Evolutionary conservation across 176 grass and related monocot species (phyloP).

Genomic region (Ensete glaucum): DNA sequence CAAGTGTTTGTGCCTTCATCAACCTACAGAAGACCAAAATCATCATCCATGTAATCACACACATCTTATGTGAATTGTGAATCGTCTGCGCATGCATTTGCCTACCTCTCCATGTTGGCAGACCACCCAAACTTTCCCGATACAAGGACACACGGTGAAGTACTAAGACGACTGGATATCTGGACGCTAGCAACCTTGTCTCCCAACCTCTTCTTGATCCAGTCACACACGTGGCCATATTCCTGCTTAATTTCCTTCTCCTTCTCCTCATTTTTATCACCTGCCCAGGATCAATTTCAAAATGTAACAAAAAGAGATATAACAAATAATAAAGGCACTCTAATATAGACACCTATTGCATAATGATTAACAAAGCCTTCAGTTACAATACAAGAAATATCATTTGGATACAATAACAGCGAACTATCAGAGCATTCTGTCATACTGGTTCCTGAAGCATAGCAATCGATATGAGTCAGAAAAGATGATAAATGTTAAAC

Average conservation of each 20-base stretch:
- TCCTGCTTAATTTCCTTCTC: conserved; percentile 91
- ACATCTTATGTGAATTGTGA: background rate
- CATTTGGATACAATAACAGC: background rate
- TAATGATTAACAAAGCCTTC: background rate
- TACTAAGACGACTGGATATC: conserved; percentile 77
- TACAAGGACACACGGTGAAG: conserved; percentile 87
- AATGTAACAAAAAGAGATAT: background rate
- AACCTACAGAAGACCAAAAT: conserved; percentile 37
- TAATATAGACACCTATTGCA: background rate
- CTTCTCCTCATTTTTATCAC: conserved; percentile 83
- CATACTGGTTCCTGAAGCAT: too few species aligned
- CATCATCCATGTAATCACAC: background rate
- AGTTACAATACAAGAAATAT: background rate
- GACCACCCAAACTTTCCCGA: conserved; percentile 98
- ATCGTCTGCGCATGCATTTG: background rate
- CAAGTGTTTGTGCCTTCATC: conserved; percentile 86
- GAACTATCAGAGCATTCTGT: background rate
- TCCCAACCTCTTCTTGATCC: conserved; percentile 88
- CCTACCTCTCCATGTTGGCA: conserved; percentile 93
- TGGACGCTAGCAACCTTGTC: conserved; percentile 88
- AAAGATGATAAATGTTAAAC: too few species aligned
- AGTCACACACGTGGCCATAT: conserved; percentile 79
- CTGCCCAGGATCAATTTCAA: conserved; percentile 23
- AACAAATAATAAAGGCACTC: background rate
- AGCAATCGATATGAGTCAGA: too few species aligned